Evolutionary conservation across 2,329 filamentous ascomycete species (phyloP), one percentile per base, ranked within the genome.

Genomic region (Alternaria metachromatica): DNA sequence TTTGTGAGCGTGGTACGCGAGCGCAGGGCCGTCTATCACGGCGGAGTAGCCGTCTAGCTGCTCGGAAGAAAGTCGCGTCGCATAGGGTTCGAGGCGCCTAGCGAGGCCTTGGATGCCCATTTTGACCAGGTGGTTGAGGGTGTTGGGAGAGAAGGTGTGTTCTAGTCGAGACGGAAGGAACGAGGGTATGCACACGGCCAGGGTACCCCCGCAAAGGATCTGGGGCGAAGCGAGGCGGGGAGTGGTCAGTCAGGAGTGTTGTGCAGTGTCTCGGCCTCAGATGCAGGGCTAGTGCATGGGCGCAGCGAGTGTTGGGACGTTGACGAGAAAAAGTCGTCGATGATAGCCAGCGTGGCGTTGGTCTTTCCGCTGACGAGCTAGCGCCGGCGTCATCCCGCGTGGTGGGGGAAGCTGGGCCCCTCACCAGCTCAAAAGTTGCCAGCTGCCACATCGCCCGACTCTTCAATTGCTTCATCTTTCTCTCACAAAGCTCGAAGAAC

Each of bases 1-100:
- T 41, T 71, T 75, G 64, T 91, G 88, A 44, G 94, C 83, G 76
- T 92, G 87, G 76, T 95, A 91, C 2, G 93, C 92, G 25, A 97
- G 81, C 3, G 89, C 90, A 5, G 94, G 93, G 0, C 93, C 94
- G 76, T 97, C 94, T 60, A 97, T 88, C 48, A 89, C 68, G 21
- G 75, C 77, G 4, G 64, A 60, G 49, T 73, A 76, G 12, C 72
- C 75, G 49, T 69, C 43, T 25, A 78, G 63, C 15, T 75, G 64
- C 28, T 70, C 48, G 21, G 64, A 55, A 10, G 69, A 68, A 60
- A 64, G 72, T 23, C 58, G 69, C 70, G 63, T 71, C 48, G 73
- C 70, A 64, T 78, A 78, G n/a, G 72, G 74, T 54, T 78, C 72
- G 21, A 78, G 72, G 37, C 70, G 68, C 37, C 66, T 60, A 53